A percentile compares a stretch with the other conserved stretches of the same genome.
These are phyloP conservation scores for Cyclostephanos tholiformis DNA, from an alignment of 108 stramenopile genomes.

Conservation along the genomic window DNA sequence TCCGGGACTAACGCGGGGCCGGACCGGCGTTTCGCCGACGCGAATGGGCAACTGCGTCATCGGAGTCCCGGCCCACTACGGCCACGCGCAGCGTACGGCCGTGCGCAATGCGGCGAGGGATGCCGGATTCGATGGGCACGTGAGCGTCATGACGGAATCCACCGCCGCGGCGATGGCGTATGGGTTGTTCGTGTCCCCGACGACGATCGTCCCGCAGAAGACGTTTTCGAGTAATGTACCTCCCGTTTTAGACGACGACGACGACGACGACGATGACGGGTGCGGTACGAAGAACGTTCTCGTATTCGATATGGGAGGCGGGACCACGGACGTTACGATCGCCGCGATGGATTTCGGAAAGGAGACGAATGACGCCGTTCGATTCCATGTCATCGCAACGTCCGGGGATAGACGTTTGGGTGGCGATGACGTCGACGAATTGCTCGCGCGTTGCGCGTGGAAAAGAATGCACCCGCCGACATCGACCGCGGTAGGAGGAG, in stretches of 20 bases:
- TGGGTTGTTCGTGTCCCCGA: constrained; percentile 67
- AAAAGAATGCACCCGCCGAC: constrained; percentile 6
- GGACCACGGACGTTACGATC: constrained; percentile 86
- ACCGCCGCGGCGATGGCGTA: constrained; percentile 87
- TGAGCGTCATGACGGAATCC: constrained; percentile 72
- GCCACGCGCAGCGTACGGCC: constrained; percentile 55
- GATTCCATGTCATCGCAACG: constrained; percentile 69
- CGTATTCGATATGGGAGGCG: constrained; percentile 90
- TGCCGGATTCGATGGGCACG: constrained; percentile 72
- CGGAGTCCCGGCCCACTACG: constrained; percentile 82
- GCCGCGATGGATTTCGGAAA: constrained; percentile 44
- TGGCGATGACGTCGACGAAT: constrained; percentile 84
- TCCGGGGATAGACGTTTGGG: constrained; percentile 69
- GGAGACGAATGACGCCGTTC: constrained; percentile 4
- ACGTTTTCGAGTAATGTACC: no score
- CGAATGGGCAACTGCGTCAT: constrained; percentile 60
- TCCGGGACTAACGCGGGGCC: constrained; percentile 32
- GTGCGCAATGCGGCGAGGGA: constrained; percentile 58
- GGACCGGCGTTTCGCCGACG: background rate
- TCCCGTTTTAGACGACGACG: no score
- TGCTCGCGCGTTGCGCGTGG: constrained; percentile 38
- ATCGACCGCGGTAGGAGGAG: background rate
- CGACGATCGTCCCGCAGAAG: no score
- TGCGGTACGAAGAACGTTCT: constrained; percentile 53
- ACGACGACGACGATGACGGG: background rate